These are phyloP conservation scores for Nicotiana noctiflora DNA, from an alignment of 257 asterid genomes.

Conservation along the genomic window DNA sequence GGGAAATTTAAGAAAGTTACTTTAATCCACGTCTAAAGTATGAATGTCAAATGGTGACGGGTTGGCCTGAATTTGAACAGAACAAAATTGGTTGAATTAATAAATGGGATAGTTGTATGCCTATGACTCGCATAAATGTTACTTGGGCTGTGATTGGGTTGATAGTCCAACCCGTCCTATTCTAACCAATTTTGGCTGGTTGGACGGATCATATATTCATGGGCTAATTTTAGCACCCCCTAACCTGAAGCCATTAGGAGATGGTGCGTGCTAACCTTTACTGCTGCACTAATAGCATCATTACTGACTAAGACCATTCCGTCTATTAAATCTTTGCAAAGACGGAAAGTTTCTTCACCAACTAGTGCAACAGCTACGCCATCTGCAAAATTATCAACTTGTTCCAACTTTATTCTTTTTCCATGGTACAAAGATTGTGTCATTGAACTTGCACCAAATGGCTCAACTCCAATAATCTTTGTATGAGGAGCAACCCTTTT, in stretches of 20 bases:
- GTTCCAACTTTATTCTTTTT: conserved; percentile 54
- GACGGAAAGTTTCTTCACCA: conserved; percentile 70
- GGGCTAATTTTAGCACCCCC: too few relatives aligned
- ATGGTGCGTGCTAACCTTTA: conserved; percentile 47
- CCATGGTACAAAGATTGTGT: conserved; percentile 69
- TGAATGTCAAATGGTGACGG: too few relatives aligned
- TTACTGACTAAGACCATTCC: conserved; percentile 76
- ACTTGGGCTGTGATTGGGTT: too few relatives aligned
- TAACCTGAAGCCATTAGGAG: too few relatives aligned
- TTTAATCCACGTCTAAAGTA: too few relatives aligned
- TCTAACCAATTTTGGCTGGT: too few relatives aligned
- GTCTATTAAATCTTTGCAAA: conserved; percentile 67
- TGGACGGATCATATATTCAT: background rate
- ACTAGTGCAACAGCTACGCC: conserved; percentile 92
- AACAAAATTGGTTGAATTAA: too few relatives aligned
- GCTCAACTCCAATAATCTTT: conserved; percentile 87
- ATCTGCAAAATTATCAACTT: conserved; percentile 93
- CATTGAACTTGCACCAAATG: conserved; percentile 90
- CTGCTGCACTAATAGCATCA: conserved; percentile 80
- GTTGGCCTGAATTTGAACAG: too few relatives aligned
- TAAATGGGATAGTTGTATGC: too few relatives aligned
- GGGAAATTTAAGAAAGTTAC: too few relatives aligned
- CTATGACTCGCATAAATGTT: too few relatives aligned
- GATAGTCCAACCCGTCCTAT: background rate
- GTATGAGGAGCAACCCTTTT: conserved; percentile 71